Percentiles rank a stretch among this genome's conserved stretches.
Conservation (phyloP, 306 rosid species). For the Castanea crenata region DNA sequence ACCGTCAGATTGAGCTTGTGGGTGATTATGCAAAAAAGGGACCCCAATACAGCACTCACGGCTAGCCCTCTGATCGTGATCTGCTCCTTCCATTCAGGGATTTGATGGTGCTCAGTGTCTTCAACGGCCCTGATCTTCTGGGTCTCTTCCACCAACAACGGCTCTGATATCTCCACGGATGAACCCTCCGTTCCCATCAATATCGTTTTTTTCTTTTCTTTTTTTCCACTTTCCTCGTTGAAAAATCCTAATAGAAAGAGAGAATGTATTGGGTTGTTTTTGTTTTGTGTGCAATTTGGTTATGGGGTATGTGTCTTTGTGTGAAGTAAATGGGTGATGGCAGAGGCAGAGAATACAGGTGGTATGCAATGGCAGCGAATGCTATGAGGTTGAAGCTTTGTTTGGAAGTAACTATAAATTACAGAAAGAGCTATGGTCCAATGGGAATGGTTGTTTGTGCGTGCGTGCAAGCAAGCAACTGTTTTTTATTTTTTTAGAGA, state of each 20-base stretch:
- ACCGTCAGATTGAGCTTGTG: conserved; percentile 89
- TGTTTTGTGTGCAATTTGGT: no score
- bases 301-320: no score
- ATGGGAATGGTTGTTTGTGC: no score
- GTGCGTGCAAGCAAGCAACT: no score
- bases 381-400: no score
- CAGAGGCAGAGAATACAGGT: no score
- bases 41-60: conserved; percentile 72
- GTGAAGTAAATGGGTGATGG: no score
- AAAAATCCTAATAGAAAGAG: background rate
- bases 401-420: no score
- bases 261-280: background rate
- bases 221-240: no score
- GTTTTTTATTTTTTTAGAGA: no score
- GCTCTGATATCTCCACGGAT: conserved; percentile 54
- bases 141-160: conserved; percentile 37
- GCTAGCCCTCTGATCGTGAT: conserved; percentile 86
- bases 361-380: no score
- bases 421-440: no score
- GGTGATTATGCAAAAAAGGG: conserved; percentile 76
- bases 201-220: background rate
- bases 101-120: background rate
- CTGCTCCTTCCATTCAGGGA: conserved; percentile 90
- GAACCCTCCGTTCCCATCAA: conserved; percentile 53
- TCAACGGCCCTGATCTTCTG: conserved; percentile 21